These are phyloP conservation scores for Didymella sp. DNA, from an alignment of 2,329 filamentous ascomycete genomes.

Conservation along the genomic window DNA sequence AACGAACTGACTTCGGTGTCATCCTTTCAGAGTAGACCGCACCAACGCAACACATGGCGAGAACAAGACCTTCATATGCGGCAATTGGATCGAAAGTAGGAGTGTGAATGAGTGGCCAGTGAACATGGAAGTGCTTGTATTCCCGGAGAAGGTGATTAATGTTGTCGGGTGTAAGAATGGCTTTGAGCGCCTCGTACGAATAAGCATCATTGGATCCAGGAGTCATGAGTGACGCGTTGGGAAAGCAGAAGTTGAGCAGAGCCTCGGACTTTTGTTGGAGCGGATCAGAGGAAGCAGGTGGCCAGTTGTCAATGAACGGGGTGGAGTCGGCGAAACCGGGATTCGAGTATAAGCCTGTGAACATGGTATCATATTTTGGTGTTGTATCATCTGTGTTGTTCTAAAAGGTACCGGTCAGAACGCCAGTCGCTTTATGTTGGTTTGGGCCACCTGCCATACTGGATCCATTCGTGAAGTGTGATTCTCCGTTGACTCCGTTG, in stretches of 20 bases:
- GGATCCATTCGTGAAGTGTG: constrained; percentile 53
- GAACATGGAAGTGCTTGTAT: constrained; percentile 75
- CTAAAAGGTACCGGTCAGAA: constrained; percentile 54
- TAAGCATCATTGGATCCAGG: constrained; percentile 49
- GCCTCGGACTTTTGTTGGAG: constrained; percentile 55
- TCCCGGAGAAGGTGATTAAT: constrained; percentile 74
- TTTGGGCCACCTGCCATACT: constrained; percentile 56
- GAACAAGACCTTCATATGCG: constrained; percentile 70
- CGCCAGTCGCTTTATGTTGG: constrained; percentile 53
- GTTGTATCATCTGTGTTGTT: constrained; percentile 53
- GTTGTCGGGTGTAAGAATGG: constrained; percentile 70
- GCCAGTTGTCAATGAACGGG: constrained; percentile 52
- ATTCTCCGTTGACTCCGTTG: constrained; percentile 54
- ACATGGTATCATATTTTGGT: constrained; percentile 55
- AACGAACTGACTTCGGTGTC: constrained; percentile 66
- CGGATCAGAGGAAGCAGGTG: constrained; percentile 51
- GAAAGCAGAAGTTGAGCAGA: constrained; percentile 60
- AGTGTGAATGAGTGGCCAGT: constrained; percentile 76
- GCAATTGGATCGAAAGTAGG: constrained; percentile 72
- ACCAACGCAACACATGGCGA: constrained; percentile 75
- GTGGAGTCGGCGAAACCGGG: constrained; percentile 52
- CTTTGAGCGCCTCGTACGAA: constrained; percentile 60
- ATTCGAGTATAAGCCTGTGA: constrained; percentile 58
- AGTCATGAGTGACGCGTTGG: constrained; percentile 47
- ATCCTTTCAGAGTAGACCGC: constrained; percentile 75